Base-by-base conservation (phyloP, 306 rosid species). In the Citrullus colocynthis region DNA sequence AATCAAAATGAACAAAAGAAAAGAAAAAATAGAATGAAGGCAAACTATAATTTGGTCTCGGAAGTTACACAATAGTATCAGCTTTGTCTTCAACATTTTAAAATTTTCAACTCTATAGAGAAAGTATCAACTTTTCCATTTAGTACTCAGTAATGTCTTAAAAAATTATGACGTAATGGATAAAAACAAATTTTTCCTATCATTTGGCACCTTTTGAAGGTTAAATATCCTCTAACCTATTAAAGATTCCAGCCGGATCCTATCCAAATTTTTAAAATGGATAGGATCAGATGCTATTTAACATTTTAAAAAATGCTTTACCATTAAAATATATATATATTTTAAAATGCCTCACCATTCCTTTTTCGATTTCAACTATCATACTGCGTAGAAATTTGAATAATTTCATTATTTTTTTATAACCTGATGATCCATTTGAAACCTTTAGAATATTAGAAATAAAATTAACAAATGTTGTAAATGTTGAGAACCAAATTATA, bases 1-100 rank as follows among this genome's bases (percentile, higher is more conserved):
- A 24, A 76, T 17, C 58, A 54, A 54, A 54, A 54, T 54, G 69
- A 77, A 82, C n/a, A 24, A 74, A 67, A 51, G 32, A 78, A 77
- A 6, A 42, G 48, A 32, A 42, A 42, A 28, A 73, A 75, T 66
- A 54, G 75, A 61, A 78, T 58, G 21, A 58, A 21, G 7, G 58
- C 7, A 17, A 54, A 16, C 20, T 17, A 16, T 17, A 54, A 54
- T 54, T 24, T 16, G 17, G 20, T 4, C 7, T 2, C 6, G 16
- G 58, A 16, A 54, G 36, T 32, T 54, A 54, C 58, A 54, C 58
- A 16, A 54, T 54, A 54, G 18, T 54, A 16, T 16, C 58, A 54
- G 58, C 0, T 49, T 49, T 54, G 58, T 17, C 58, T 32, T 17
- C 17, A 54, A 54, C 20, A 17, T 54, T 15, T 54, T 17, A 7